phyloP scores from a whole-genome alignment of 768 basidiomycete species.

The Hortiboletus campestris region DNA sequence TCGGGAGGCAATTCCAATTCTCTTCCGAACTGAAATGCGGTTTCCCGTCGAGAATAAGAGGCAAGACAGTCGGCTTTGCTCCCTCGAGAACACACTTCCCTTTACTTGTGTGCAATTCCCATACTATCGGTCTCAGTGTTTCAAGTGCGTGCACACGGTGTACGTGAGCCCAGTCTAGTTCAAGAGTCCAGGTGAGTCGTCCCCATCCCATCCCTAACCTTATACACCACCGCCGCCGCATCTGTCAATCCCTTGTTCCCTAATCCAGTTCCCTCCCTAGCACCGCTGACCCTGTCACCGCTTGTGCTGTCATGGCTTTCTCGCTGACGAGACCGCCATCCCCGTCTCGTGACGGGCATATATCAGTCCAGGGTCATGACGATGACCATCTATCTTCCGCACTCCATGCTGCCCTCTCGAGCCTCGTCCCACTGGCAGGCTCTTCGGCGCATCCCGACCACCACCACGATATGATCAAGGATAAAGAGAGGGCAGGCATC shows the following conservation, averaged over 20 bases:
- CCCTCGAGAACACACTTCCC: not conserved
- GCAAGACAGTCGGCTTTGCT: not conserved
- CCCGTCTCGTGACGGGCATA: constrained; percentile 24
- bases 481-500: constrained; percentile 53
- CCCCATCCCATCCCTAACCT: not conserved
- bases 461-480: constrained; percentile 41
- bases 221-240: not conserved
- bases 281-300: constrained; percentile 5
- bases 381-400: constrained; percentile 37
- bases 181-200: constrained; percentile 7
- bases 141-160: not conserved
- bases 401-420: constrained; percentile 39
- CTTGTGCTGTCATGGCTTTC: constrained; percentile 32
- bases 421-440: constrained; percentile 17
- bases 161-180: not conserved
- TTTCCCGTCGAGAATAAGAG: constrained; percentile 12
- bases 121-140: not conserved
- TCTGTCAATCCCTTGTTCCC: not conserved
- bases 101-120: not conserved
- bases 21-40: constrained; percentile 11
- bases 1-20: constrained; percentile 13
- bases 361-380: constrained; percentile 23
- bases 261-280: constrained; percentile 9
- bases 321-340: constrained; percentile 35
- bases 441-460: constrained; percentile 21